phyloP scores from a whole-genome alignment of 352 stramenopile species.

The Poterioochromonas sp. region DNA sequence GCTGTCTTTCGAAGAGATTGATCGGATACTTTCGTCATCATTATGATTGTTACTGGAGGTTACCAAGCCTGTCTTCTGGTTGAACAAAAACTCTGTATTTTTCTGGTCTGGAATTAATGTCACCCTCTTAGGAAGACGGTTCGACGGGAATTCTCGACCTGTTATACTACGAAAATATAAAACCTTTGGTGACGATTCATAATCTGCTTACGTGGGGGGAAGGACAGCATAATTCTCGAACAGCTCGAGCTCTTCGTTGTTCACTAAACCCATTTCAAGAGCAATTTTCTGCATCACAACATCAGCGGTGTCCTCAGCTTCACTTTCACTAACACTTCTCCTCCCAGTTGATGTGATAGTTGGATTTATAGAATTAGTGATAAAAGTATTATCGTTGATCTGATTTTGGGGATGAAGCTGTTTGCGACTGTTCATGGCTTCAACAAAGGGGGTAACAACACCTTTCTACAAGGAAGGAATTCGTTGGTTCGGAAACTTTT shows the following conservation, averaged over 20 bases:
- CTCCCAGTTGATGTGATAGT: not conserved
- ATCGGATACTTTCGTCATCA: not conserved
- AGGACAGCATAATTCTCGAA: not conserved
- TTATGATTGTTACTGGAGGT: not conserved
- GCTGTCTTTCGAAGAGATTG: not conserved
- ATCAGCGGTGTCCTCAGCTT: constrained; percentile 15
- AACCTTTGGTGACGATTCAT: not conserved
- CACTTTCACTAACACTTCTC: not conserved
- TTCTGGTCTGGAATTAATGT: not conserved
- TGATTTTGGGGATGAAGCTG: not conserved
- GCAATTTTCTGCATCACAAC: constrained; percentile 23
- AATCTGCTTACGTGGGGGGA: not conserved
- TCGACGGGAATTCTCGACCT: too few relatives aligned
- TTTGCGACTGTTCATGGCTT: not conserved
- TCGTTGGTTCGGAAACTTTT: too few relatives aligned
- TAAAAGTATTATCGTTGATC: not conserved
- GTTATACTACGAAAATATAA: too few relatives aligned
- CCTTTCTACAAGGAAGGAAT: not conserved
- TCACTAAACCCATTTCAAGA: constrained; percentile 7
- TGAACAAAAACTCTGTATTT: not conserved
- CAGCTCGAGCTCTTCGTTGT: not conserved
- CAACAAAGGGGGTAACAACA: not conserved
- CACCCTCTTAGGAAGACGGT: not conserved
- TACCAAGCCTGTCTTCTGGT: not conserved
- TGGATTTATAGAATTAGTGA: not conserved